Percentiles rank a stretch among this genome's conserved stretches.
phyloP scores from a whole-genome alignment of 768 basidiomycete species.

The Candolleomyces efflorescens region DNA sequence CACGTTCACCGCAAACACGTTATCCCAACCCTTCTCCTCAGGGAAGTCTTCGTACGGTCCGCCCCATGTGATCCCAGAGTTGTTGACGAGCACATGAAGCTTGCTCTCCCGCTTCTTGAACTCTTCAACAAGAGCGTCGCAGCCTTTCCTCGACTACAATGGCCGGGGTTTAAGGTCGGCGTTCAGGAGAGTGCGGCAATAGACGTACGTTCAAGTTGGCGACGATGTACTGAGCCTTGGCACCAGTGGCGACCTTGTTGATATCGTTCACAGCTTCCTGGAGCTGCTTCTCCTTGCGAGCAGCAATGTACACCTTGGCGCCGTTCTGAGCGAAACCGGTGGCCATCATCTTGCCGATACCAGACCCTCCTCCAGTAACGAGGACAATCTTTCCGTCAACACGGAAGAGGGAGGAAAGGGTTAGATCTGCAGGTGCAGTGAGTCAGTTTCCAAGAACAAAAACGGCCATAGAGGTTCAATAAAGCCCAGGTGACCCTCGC shows the following conservation, averaged over 20 bases:
- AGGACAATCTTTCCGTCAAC: slow-evolving; percentile 39
- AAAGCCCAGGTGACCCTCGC: no score
- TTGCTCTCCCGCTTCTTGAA: slow-evolving; percentile 68
- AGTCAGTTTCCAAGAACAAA: neutral
- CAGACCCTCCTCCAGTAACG: slow-evolving; percentile 80
- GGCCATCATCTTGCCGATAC: slow-evolving; percentile 84
- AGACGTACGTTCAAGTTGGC: slow-evolving; percentile 68
- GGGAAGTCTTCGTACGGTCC: slow-evolving; percentile 66
- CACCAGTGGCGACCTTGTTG: slow-evolving; percentile 53
- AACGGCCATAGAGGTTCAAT: no score
- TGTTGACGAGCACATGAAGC: slow-evolving; percentile 81
- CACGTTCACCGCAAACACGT: slow-evolving; percentile 77
- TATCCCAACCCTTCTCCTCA: slow-evolving; percentile 84
- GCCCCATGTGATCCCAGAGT: slow-evolving; percentile 80
- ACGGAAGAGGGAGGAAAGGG: slow-evolving; percentile 13
- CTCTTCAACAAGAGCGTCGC: slow-evolving; percentile 63
- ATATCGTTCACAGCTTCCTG: slow-evolving; percentile 63
- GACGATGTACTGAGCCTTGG: slow-evolving; percentile 64
- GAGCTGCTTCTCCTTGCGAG: slow-evolving; percentile 74
- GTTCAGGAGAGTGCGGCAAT: neutral
- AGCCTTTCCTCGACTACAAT: slow-evolving; percentile 69
- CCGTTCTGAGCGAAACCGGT: slow-evolving; percentile 80
- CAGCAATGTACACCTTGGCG: slow-evolving; percentile 86
- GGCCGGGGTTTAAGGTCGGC: neutral
- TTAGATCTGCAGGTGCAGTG: slow-evolving; percentile 5